Base-by-base conservation (phyloP, 139 green algal genomes). In the Edaphochlamys debaryana region DNA sequence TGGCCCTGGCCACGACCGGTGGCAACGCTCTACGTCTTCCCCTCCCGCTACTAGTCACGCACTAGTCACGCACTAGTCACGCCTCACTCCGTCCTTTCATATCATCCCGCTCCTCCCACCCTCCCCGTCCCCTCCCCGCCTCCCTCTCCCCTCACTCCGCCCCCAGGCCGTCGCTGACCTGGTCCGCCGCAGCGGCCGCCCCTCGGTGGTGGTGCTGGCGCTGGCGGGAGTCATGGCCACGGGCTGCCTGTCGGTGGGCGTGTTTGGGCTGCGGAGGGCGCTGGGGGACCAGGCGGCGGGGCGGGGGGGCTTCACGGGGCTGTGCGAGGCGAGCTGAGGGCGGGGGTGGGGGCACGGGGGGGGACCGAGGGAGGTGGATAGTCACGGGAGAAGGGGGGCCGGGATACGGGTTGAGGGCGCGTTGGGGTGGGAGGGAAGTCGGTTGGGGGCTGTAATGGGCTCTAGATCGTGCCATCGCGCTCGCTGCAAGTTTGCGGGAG, bases 201-300 rank as follows among this genome's bases (percentile, higher is more conserved):
- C 75, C 9, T 82, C 63, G 9, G 2, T 90, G 32, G 78, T 90
- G 66, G 87, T 90, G 29, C 67, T 90, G 32, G 52, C 71, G 34
- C 70, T 90, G 67, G 69, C 82, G 27, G 45, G 54, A 0, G 56
- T 90, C 54, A 90, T 90, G 87, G 41, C 73, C 17, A 34, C 56
- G 8, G 87, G 80, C 1, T 45, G 68, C 32, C 29, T 79, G 36
- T 67, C 41, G 40, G 83, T 90, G 32, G 79, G 22, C 19, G 41
- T 37, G 32, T 90, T 90, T 68, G 82, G 82, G 20, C 5, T 86
- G 45, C 25, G 19, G 15, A 1, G 13, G 4, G 78, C 66, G 66
- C 34, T 71, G 45, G n/a, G 2, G 27, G 62, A 84, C 15, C 42
- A 74, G 42, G 3, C 41, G 42, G 40, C 62, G 25, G 76, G 76